phyloP scores from a whole-genome alignment of 352 stramenopile species.

The Pythium monospermum region DNA sequence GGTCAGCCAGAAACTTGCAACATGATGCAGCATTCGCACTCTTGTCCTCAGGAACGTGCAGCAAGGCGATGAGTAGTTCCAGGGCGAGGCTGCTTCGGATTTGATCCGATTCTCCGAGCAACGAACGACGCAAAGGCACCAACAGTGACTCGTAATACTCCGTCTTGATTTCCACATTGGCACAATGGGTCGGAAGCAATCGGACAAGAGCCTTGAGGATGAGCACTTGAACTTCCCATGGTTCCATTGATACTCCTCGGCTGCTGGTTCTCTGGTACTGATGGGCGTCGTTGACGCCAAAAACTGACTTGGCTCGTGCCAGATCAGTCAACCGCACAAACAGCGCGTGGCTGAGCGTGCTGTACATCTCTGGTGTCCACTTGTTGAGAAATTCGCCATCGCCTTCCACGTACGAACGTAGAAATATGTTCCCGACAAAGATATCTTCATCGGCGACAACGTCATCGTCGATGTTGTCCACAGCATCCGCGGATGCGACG shows the following conservation, averaged over 20 bases:
- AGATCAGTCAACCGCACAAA: constrained; percentile 51
- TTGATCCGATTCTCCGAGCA: constrained; percentile 73
- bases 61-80: constrained; percentile 58
- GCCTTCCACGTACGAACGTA: constrained; percentile 76
- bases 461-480: constrained; percentile 15
- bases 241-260: constrained; percentile 30
- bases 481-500: constrained; percentile 4
- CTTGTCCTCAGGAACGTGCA: constrained; percentile 39
- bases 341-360: constrained; percentile 53
- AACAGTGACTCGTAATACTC: constrained; percentile 63
- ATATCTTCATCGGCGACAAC: constrained; percentile 49
- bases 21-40: constrained; percentile 53
- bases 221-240: constrained; percentile 75
- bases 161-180: constrained; percentile 42
- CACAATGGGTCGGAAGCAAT: constrained; percentile 52
- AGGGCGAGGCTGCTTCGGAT: constrained; percentile 66
- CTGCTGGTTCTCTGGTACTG: constrained; percentile 13
- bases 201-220: constrained; percentile 68
- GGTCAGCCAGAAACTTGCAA: constrained; percentile 48
- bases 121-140: constrained; percentile 47
- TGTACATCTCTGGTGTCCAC: constrained; percentile 73
- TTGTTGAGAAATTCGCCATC: constrained; percentile 72
- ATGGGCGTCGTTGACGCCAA: constrained; percentile 17
- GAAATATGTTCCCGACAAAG: constrained; percentile 77
- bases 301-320: constrained; percentile 47